These are phyloP conservation scores for Phaseolus coccineus DNA, from an alignment of 331 rosid species.

Conservation along the genomic window DNA sequence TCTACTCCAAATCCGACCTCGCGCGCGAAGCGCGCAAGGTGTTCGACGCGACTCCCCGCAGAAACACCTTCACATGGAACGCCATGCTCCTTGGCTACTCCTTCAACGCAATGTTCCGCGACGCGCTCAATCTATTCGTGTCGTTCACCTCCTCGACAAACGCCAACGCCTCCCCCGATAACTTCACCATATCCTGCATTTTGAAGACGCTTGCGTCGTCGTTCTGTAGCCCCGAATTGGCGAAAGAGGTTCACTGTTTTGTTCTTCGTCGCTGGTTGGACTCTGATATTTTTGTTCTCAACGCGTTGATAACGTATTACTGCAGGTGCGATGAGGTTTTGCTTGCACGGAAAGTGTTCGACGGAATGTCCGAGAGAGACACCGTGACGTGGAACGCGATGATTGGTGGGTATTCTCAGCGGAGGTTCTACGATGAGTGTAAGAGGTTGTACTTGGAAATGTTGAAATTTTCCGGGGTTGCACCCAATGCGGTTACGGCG, in stretches of 20 bases:
- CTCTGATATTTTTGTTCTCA: slow-evolving; percentile 66
- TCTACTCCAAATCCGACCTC: slow-evolving; percentile 60
- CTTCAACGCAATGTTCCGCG: slow-evolving; percentile 53
- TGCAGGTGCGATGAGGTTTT: slow-evolving; percentile 68
- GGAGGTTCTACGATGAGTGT: slow-evolving; percentile 69
- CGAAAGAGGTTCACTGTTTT: slow-evolving; percentile 65
- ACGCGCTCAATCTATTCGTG: slow-evolving; percentile 59
- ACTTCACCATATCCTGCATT: slow-evolving; percentile 61
- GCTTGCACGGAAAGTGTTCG: slow-evolving; percentile 67
- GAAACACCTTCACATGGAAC: slow-evolving; percentile 74
- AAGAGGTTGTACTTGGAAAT: slow-evolving; percentile 67
- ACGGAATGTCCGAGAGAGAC: slow-evolving; percentile 61
- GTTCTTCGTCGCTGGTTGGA: slow-evolving; percentile 59
- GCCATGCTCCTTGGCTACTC: slow-evolving; percentile 76
- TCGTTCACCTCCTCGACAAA: slow-evolving; percentile 46
- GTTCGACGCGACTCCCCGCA: slow-evolving; percentile 67
- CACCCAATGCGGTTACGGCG: slow-evolving; percentile 63
- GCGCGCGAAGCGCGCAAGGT: slow-evolving; percentile 61
- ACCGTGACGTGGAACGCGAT: slow-evolving; percentile 86
- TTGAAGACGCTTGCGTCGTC: slow-evolving; percentile 66
- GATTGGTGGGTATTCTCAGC: slow-evolving; percentile 85
- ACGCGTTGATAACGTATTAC: slow-evolving; percentile 70
- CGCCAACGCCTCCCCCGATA: slow-evolving; percentile 55
- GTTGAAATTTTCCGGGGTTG: slow-evolving; percentile 47
- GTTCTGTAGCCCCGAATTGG: slow-evolving; percentile 36